Percentiles rank a stretch among this genome's conserved stretches.
These are phyloP conservation scores for Blastobotrys petasosporus DNA, from an alignment of 1,139 yeast species.

Conservation along the genomic window DNA sequence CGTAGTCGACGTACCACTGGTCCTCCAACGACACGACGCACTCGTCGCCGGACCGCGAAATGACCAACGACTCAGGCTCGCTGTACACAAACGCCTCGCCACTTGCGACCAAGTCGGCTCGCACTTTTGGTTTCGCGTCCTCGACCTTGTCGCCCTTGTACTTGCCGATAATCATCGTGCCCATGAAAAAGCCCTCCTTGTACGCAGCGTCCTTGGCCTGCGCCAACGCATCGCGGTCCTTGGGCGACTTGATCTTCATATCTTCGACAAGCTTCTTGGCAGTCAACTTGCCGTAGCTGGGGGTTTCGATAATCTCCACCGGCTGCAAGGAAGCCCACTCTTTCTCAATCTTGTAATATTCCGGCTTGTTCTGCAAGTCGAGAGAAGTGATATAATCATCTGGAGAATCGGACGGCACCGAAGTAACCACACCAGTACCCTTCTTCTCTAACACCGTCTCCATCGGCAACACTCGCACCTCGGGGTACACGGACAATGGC, in stretches of 20 bases:
- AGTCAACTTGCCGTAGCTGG: slow-evolving; percentile 80
- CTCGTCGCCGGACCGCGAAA: slow-evolving; percentile 94
- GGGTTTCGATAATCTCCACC: slow-evolving; percentile 69
- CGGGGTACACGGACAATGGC: slow-evolving; percentile 67
- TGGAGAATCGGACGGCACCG: slow-evolving; percentile 98
- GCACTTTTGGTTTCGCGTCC: slow-evolving; percentile 81
- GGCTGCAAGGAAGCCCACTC: slow-evolving; percentile 82
- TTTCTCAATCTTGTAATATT: slow-evolving; percentile 75
- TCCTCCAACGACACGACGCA: slow-evolving; percentile 97
- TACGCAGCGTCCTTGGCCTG: slow-evolving; percentile 92
- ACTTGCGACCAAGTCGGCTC: slow-evolving; percentile 67
- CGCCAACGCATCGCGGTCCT: slow-evolving; percentile 80
- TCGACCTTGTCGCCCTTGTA: slow-evolving; percentile 89
- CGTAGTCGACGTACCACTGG: slow-evolving; percentile 98
- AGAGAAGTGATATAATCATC: slow-evolving; percentile 86
- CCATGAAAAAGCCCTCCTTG: slow-evolving; percentile 94
- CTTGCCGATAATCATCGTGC: slow-evolving; percentile 71
- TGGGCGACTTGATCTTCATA: slow-evolving; percentile 89
- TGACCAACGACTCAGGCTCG: slow-evolving; percentile 87
- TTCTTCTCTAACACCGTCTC: slow-evolving; percentile 90
- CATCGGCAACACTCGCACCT: slow-evolving; percentile 90
- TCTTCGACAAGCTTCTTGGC: slow-evolving; percentile 84
- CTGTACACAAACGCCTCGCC: slow-evolving; percentile 84
- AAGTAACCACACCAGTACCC: slow-evolving; percentile 99
- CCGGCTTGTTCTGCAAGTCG: slow-evolving; percentile 86